phyloP scores from a whole-genome alignment of 768 basidiomycete species.

The Trametes maxima region DNA sequence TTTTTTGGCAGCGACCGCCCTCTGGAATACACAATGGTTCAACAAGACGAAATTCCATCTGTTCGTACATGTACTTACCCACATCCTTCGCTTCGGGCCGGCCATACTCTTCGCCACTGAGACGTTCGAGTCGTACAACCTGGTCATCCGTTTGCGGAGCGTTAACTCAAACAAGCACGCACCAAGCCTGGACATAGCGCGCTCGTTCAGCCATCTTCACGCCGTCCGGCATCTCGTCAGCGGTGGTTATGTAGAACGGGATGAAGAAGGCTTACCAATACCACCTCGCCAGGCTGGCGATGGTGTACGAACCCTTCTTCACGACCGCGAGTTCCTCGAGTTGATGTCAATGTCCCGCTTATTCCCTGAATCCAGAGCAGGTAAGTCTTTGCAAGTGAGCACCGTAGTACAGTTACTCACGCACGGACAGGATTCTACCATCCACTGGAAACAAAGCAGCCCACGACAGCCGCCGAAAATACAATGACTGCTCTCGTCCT shows the following conservation, averaged over 20 bases:
- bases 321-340: not conserved
- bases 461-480: not conserved
- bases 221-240: not conserved
- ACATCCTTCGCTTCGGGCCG: slow-evolving; percentile 30
- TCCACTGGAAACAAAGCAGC: not conserved
- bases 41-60: slow-evolving; percentile 23
- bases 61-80: slow-evolving; percentile 26
- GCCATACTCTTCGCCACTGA: slow-evolving; percentile 25
- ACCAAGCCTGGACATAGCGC: not conserved
- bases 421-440: not conserved
- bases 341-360: not conserved
- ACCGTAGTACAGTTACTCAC: not conserved
- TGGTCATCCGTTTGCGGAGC: slow-evolving; percentile 20
- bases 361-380: not conserved
- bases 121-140: slow-evolving; percentile 30
- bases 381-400: not conserved
- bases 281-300: not conserved
- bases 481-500: not conserved
- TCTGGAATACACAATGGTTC: slow-evolving; percentile 1
- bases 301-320: not conserved
- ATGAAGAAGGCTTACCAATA: not conserved
- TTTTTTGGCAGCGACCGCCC: not conserved
- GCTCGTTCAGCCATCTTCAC: not conserved
- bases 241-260: not conserved
- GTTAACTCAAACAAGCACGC: slow-evolving; percentile 6